Base-by-base conservation (phyloP, 257 asterid genomes). In the Primulina tabacum region DNA sequence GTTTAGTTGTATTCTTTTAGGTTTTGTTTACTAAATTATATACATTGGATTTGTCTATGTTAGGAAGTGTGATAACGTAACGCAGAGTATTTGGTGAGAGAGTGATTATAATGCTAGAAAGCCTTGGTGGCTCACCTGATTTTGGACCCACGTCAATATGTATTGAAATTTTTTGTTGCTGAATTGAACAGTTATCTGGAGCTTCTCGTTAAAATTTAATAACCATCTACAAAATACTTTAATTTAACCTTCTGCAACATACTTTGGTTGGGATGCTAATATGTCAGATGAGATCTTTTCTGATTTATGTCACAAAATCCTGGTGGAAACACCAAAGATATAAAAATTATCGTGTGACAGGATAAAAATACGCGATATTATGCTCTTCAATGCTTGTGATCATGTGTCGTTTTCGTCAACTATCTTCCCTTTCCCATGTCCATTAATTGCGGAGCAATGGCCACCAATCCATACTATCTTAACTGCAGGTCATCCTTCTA, bases 391-490 rank as follows among this genome's bases (percentile, higher is more conserved):
- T 79, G 8, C 18, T 29, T 16, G 28, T 18, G 34, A 34, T 34
- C 58, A 4, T 71, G 59, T 60, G 34, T 68, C 18, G 57, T 64
- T 73, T 56, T 64, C 69, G 62, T 52, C 67, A 17, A 30, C 35
- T 52, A 40, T 67, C 47, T 65, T 37, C 65, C 47, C 53, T 3
- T 43, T 32, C 4, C 12, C 37, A 30, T 26, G 66, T 30, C 56
- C 57, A 50, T 26, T 7, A 35, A 47, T 5, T 52, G 18, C 28
- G 8, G 71, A 32, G 17, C 5, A 8, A 21, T 26, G 52, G 64
- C 28, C 2, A 30, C 14, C 29, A 33, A 10, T 12, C 16, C 53
- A 43, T 40, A 17, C n/a, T 37, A 30, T 66, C 55, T 29, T 63
- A 40, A 21, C 24, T 35, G 37, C 7, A 9, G 30, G 11, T 20